phyloP scores from a whole-genome alignment of 1,284 basidiomycete genomes.

The Lentinula novae-zelandiae region DNA sequence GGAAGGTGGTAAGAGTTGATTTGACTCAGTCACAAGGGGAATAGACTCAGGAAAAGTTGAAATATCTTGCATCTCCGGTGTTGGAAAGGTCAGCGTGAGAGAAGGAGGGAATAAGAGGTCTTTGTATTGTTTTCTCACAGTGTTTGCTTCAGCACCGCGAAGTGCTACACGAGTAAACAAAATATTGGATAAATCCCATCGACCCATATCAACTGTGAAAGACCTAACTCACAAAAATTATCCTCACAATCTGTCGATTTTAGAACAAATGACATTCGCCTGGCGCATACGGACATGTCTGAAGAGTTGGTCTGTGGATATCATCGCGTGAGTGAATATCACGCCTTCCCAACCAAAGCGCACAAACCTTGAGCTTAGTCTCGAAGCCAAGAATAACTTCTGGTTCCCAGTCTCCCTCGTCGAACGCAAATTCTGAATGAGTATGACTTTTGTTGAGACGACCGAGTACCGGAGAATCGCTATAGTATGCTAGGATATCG shows the following conservation, averaged over 20 bases:
- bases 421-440: neutral
- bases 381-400: neutral
- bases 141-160: neutral
- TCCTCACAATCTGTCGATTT: neutral
- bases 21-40: neutral
- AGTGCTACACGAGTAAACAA: neutral
- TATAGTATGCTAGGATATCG: conserved; percentile 7
- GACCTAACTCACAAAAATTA: neutral
- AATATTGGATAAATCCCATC: neutral
- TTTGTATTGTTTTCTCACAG: neutral
- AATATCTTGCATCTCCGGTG: conserved; percentile 1
- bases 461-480: conserved; percentile 1
- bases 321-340: neutral
- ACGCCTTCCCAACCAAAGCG: neutral
- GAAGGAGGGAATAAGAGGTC: conserved; percentile 4
- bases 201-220: neutral
- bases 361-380: neutral
- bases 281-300: neutral
- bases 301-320: neutral
- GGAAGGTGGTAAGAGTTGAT: neutral
- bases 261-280: neutral
- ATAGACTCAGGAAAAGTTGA: conserved; percentile 1
- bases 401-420: conserved; percentile 7
- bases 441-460: neutral
- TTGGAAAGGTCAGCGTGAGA: conserved; percentile 10